Evolutionary conservation across 495 filamentous ascomycete species (phyloP), one percentile per base, ranked within the genome.

Genomic region (Podospora comata): DNA sequence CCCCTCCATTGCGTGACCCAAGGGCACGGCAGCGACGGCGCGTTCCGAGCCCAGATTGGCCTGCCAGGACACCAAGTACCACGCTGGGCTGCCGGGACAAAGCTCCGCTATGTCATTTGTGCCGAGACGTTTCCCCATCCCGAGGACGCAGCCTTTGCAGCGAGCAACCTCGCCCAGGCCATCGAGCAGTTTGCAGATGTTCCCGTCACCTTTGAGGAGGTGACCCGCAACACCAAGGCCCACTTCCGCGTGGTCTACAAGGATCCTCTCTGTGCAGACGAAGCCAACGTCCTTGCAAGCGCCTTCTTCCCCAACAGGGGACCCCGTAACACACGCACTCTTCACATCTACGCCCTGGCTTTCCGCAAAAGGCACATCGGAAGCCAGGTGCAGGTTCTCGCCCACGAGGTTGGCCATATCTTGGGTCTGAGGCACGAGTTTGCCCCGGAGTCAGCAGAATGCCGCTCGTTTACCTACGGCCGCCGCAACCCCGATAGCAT

Each of bases 201-300:
- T n/a, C 19, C 19, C 18, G 23, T 62, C 23, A 28, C 23, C 23
- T 62, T 62, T 16, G 4, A 34, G 11, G 23, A 28, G 27, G 60
- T 62, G 26, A 19, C 23, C 16, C 60, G 60, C 30, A 27, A 32
- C 23, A 34, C 7, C 60, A n/a, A 32, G 30, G 60, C 60, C 60
- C 20, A 27, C 30, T 62, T 62, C 60, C 30, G 60, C 23, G 60
- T 62, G 60, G 60, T 62, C 30, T 62, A 62, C 30, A 62, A 62
- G 27, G 27, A 32, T 34, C 23, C 18, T 1, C 0, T 26, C 7
- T 6, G 13, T 18, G n/a, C 19, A 5, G 60, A 20, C 60, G 18
- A 28, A 19, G 27, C 19, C 9, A 34, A 62, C 18, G 60, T 32
- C 4, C 60, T 62, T 32, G 60, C 60, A 19, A n/a, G 27, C 16